phyloP scores from a whole-genome alignment of 345 rosid genomes.

The Gossypium longicalyx region DNA sequence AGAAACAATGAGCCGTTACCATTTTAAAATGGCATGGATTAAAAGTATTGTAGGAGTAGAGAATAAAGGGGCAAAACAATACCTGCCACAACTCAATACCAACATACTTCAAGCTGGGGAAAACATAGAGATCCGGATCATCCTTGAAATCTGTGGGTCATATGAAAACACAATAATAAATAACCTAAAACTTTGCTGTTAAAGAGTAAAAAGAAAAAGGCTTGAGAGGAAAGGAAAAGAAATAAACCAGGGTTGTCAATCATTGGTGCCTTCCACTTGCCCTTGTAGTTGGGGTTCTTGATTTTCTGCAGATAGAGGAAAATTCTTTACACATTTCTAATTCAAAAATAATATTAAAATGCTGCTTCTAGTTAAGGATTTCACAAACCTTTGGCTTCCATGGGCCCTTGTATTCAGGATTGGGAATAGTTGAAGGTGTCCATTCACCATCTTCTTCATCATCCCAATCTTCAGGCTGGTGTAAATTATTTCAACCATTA shows the following conservation, averaged over 20 bases:
- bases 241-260: constrained; percentile 93
- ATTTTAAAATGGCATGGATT: neutral
- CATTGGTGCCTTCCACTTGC: constrained; percentile 94
- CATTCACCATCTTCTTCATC: constrained; percentile 99
- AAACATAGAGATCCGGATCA: constrained; percentile 83
- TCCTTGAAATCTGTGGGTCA: constrained; percentile 77
- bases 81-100: constrained; percentile 99
- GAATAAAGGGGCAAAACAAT: constrained; percentile 7
- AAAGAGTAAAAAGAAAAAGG: neutral
- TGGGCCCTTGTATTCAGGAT: constrained; percentile 96
- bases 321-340: constrained; percentile 1
- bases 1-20: neutral
- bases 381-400: constrained; percentile 84
- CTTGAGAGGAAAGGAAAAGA: neutral
- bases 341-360: constrained; percentile 9
- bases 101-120: constrained; percentile 85
- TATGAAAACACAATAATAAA: neutral
- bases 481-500: constrained; percentile 14
- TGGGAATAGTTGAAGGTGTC: constrained; percentile 91
- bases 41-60: neutral
- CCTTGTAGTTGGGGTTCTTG: constrained; percentile 91
- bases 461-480: constrained; percentile 99
- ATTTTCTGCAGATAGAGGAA: constrained; percentile 58
- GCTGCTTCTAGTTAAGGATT: neutral
- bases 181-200: neutral